Evolutionary conservation across 140 eudicot species (phyloP).

Genomic region (Oenanthe javanica): DNA sequence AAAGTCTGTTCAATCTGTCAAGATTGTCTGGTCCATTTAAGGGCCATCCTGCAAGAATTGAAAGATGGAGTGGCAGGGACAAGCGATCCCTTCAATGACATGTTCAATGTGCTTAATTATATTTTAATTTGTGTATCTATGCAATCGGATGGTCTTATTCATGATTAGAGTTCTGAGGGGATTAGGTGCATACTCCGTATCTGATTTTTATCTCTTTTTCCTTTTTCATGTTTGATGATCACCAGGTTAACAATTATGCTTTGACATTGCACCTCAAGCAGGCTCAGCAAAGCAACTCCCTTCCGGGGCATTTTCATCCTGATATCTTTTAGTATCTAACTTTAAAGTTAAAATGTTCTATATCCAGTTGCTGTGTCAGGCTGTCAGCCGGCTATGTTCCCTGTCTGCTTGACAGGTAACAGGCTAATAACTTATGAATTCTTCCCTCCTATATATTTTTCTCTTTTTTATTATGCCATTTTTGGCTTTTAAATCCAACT

Average conservation of each 20-base stretch:
- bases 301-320: conserved; percentile 82
- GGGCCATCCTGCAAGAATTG: too few species aligned
- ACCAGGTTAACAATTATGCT: conserved; percentile 79
- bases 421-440: background rate
- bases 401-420: background rate
- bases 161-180: background rate
- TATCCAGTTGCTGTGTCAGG: too few species aligned
- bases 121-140: background rate
- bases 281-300: conserved; percentile 71
- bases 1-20: too few species aligned
- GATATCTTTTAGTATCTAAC: conserved; percentile 49
- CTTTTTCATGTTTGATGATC: background rate
- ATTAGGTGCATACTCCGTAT: background rate
- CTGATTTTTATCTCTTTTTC: background rate
- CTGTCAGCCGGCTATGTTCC: background rate
- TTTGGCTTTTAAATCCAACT: too few species aligned
- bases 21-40: too few species aligned
- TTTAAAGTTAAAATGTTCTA: background rate
- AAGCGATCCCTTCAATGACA: too few species aligned
- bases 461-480: too few species aligned
- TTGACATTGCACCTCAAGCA: conserved; percentile 88
- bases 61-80: too few species aligned
- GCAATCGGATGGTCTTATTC: background rate
- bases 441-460: background rate
- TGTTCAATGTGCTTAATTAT: background rate